These are phyloP conservation scores for Saitozyma podzolica DNA, from an alignment of 768 basidiomycete genomes.

Conservation along the genomic window DNA sequence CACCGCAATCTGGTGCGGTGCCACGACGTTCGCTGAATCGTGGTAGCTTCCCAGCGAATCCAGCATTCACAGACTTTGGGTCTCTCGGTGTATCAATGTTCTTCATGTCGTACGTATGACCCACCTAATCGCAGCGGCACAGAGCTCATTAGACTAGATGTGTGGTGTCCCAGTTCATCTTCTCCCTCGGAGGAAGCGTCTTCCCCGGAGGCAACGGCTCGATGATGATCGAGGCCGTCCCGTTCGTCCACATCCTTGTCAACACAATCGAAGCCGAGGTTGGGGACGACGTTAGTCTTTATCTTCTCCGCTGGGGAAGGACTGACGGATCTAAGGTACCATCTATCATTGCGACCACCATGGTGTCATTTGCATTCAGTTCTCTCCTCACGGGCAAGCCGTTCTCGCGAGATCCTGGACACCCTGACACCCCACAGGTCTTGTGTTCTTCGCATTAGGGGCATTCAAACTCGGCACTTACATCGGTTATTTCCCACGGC, in stretches of 20 bases:
- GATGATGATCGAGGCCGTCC: slow-evolving; percentile 97
- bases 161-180: slow-evolving; percentile 77
- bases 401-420: no score
- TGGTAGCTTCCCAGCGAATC: slow-evolving; percentile 79
- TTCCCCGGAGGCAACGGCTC: slow-evolving; percentile 62
- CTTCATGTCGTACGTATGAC: slow-evolving; percentile 67
- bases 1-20: no score
- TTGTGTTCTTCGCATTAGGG: slow-evolving; percentile 84
- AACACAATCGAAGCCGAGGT: slow-evolving; percentile 70
- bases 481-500: slow-evolving; percentile 93
- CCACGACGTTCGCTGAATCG: neutral
- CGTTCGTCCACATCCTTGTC: slow-evolving; percentile 93
- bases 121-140: no score
- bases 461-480: slow-evolving; percentile 76
- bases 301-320: neutral
- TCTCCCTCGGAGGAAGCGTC: slow-evolving; percentile 79
- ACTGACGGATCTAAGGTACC: slow-evolving; percentile 46
- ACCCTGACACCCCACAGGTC: no score
- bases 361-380: slow-evolving; percentile 82
- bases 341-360: slow-evolving; percentile 85
- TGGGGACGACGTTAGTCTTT: slow-evolving; percentile 62
- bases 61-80: slow-evolving; percentile 78
- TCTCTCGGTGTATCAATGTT: slow-evolving; percentile 94
- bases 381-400: slow-evolving; percentile 83
- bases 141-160: slow-evolving; percentile 56